A percentile compares a stretch with the other conserved stretches of the same genome.
These are phyloP conservation scores for Pseudozyma sp. DNA, from an alignment of 1,284 basidiomycete species.

Conservation along the genomic window DNA sequence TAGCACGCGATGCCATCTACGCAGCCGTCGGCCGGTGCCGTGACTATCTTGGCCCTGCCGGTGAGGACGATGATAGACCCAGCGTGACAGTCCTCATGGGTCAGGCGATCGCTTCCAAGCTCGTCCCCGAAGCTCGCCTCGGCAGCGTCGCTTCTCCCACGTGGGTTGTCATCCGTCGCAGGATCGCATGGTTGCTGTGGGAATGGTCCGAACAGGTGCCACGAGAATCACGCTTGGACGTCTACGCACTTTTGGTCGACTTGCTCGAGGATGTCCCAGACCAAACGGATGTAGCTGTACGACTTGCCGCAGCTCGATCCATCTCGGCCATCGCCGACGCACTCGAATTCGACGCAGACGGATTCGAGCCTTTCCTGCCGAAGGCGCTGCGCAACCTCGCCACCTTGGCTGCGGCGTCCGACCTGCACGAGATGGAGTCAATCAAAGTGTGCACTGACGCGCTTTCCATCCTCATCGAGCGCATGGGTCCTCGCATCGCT, in stretches of 20 bases:
- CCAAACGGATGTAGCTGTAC: slow-evolving; percentile 62
- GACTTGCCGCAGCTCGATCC: slow-evolving; percentile 60
- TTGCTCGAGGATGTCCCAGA: slow-evolving; percentile 50
- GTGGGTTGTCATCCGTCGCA: slow-evolving; percentile 62
- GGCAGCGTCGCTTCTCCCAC: slow-evolving; percentile 27
- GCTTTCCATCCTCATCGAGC: slow-evolving; percentile 63
- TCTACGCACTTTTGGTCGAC: slow-evolving; percentile 59
- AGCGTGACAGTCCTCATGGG: slow-evolving; percentile 44
- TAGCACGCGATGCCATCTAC: slow-evolving; percentile 65
- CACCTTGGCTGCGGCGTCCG: slow-evolving; percentile 50
- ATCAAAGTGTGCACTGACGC: slow-evolving; percentile 64
- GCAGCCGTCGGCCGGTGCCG: slow-evolving; percentile 58
- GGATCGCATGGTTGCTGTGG: slow-evolving; percentile 62
- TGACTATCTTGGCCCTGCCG: slow-evolving; percentile 46
- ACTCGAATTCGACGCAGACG: slow-evolving; percentile 63
- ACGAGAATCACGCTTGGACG: slow-evolving; percentile 33
- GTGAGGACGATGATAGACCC: slow-evolving; percentile 46
- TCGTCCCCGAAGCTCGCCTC: slow-evolving; percentile 58
- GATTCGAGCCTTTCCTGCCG: slow-evolving; percentile 58
- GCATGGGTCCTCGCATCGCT: slow-evolving; percentile 59
- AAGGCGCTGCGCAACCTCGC: slow-evolving; percentile 57
- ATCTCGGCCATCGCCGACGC: slow-evolving; percentile 62
- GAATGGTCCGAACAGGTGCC: slow-evolving; percentile 65
- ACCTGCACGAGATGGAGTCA: slow-evolving; percentile 61
- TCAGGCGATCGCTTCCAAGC: slow-evolving; percentile 48